phyloP scores from a whole-genome alignment of 805 yeast genomes.

The Ogataea chonburiensis region DNA sequence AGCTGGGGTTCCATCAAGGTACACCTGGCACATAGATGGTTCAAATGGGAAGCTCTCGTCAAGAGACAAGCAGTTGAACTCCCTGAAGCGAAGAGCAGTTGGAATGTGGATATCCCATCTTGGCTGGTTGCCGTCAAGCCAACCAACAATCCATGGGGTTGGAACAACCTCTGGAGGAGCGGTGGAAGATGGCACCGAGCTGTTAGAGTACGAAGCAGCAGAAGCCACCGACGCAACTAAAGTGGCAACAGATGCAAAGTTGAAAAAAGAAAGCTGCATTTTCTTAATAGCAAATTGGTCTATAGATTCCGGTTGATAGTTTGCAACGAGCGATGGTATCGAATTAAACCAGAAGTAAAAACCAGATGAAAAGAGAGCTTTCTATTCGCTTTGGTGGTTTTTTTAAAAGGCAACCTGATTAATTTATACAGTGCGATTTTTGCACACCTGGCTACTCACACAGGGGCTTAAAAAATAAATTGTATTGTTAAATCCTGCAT shows the following conservation, averaged over 20 bases:
- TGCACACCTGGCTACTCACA: background rate
- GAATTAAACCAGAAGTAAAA: constrained; percentile 7
- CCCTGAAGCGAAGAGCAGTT: constrained; percentile 12
- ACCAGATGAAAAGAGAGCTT: constrained; percentile 7
- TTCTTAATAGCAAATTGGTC: background rate
- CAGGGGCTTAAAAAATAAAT: background rate
- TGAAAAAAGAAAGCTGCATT: constrained; percentile 24
- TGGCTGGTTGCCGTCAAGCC: constrained; percentile 20
- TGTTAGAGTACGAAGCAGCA: constrained; percentile 22
- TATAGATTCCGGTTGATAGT: constrained; percentile 8
- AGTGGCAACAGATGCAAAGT: constrained; percentile 18
- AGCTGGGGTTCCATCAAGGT: constrained; percentile 11
- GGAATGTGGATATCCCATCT: constrained; percentile 23
- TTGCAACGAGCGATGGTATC: constrained; percentile 19
- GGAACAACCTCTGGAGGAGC: constrained; percentile 10
- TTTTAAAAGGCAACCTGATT: background rate
- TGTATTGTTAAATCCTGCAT: background rate
- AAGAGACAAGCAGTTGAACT: constrained; percentile 19
- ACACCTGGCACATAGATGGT: constrained; percentile 5
- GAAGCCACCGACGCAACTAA: constrained; percentile 18
- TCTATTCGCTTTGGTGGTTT: constrained; percentile 3
- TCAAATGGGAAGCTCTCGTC: constrained; percentile 21
- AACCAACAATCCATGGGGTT: constrained; percentile 21
- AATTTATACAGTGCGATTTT: constrained; percentile 1
- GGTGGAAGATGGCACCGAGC: constrained; percentile 9